phyloP scores from a whole-genome alignment of 768 basidiomycete species.

The Boletus sensibilis region DNA sequence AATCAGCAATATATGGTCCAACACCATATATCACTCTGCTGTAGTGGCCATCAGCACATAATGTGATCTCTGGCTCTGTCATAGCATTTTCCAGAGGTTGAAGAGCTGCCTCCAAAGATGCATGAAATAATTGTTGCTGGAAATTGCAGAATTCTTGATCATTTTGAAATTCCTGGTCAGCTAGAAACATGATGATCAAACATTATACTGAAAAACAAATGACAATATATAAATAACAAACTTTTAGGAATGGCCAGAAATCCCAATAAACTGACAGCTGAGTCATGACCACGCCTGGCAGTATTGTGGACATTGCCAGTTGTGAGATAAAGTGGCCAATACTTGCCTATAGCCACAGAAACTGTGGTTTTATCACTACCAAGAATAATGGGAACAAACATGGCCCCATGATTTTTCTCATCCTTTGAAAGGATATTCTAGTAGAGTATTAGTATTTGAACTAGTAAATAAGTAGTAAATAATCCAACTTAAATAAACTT shows the following conservation, averaged over 20 bases:
- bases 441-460: too few species aligned
- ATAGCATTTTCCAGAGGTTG: background rate
- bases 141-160: background rate
- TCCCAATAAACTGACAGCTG: background rate
- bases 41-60: background rate
- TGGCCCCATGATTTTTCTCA: background rate
- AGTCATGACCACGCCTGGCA: background rate
- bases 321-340: slow-evolving; percentile 3
- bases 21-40: background rate
- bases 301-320: background rate
- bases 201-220: too few species aligned
- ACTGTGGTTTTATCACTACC: background rate
- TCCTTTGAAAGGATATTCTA: background rate
- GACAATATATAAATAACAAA: background rate
- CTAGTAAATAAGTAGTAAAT: too few species aligned
- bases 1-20: background rate
- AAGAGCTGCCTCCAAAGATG: background rate
- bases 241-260: background rate
- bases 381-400: background rate
- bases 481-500: background rate
- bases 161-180: background rate
- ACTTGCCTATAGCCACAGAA: background rate
- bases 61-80: background rate
- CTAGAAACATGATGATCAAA: background rate
- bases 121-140: background rate